Conservation (phyloP, 306 rosid species). For the Sphenostylis stenocarpa region DNA sequence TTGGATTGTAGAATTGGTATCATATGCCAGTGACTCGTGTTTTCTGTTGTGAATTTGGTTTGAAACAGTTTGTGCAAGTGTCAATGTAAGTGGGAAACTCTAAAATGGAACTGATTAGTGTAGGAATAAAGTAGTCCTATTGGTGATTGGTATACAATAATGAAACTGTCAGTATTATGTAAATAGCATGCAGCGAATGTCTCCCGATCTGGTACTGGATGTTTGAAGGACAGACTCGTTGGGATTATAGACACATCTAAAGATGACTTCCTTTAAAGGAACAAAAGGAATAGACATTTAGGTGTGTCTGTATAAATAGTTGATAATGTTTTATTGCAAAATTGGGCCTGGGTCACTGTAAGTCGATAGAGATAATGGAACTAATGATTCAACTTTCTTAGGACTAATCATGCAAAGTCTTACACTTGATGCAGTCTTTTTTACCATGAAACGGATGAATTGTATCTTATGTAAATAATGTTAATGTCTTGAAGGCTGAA, state of each 20-base stretch:
- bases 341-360: not conserved
- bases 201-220: conserved; percentile 1
- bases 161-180: not conserved
- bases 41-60: conserved; percentile 21
- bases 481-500: conserved; percentile 74
- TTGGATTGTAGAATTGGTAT: not conserved
- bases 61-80: not conserved
- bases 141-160: conserved; percentile 15
- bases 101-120: conserved; percentile 13
- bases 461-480: conserved; percentile 28
- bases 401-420: not conserved
- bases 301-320: conserved; percentile 1
- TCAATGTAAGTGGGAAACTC: not conserved
- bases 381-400: not conserved
- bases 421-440: conserved; percentile 23
- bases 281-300: not conserved
- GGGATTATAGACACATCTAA: not conserved
- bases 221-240: conserved; percentile 7
- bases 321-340: conserved; percentile 16
- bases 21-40: conserved; percentile 16
- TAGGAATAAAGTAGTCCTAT: conserved; percentile 14
- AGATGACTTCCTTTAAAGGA: conserved; percentile 16
- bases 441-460: not conserved
- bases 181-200: conserved; percentile 4
- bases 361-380: conserved; percentile 15